These are phyloP conservation scores for Salix koriyanagi DNA, from an alignment of 345 rosid genomes.

Conservation along the genomic window DNA sequence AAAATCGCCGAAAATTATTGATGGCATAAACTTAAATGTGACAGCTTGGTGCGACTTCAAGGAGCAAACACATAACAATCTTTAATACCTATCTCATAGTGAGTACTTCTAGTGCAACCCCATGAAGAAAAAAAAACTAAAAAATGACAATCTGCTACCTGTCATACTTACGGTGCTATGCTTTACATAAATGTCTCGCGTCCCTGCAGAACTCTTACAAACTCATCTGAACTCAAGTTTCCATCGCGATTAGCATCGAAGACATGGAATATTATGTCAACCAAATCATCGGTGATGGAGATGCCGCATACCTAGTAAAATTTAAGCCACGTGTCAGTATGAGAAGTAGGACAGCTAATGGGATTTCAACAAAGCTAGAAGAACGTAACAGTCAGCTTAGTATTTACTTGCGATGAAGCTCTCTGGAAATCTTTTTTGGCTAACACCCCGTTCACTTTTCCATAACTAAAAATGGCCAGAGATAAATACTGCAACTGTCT, in stretches of 20 bases:
- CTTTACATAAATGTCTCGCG: neutral
- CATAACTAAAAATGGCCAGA: constrained; percentile 29
- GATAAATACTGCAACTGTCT: constrained; percentile 18
- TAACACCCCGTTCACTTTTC: constrained; percentile 20
- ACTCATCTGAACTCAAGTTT: constrained; percentile 24
- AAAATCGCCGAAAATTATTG: no score
- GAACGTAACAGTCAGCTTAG: neutral
- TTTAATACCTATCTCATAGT: no score
- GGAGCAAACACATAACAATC: no score
- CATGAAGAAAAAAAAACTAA: no score
- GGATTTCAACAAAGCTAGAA: neutral
- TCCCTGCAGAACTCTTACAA: constrained; percentile 20
- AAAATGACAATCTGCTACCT: no score
- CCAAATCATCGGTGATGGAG: constrained; percentile 25
- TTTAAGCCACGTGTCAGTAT: neutral
- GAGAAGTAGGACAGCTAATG: neutral
- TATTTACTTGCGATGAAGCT: constrained; percentile 24
- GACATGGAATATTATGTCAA: constrained; percentile 22
- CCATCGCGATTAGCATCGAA: constrained; percentile 26
- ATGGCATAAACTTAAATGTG: no score
- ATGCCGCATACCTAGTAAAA: constrained; percentile 24
- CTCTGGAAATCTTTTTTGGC: constrained; percentile 24
- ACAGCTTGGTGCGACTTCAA: no score
- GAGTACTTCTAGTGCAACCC: no score
- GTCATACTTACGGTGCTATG: no score